phyloP scores from a whole-genome alignment of 768 basidiomycete genomes.

The Mycena sanguinolenta region DNA sequence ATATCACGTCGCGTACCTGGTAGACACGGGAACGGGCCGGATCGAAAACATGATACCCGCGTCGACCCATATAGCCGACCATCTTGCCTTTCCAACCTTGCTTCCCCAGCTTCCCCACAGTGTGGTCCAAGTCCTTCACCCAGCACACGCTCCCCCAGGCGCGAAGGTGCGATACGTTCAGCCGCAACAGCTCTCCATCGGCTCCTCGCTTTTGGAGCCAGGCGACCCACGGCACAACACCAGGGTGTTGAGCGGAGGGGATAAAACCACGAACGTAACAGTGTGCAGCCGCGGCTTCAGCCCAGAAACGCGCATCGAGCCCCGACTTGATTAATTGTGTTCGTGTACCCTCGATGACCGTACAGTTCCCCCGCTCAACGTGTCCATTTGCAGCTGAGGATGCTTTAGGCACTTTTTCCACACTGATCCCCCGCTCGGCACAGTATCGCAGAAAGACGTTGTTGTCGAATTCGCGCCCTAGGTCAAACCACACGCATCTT shows the following conservation, averaged over 20 bases:
- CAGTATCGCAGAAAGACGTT: conserved; percentile 37
- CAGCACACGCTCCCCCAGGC: conserved; percentile 32
- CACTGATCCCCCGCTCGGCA: conserved; percentile 37
- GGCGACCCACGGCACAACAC: conserved; percentile 17
- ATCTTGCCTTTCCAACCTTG: conserved; percentile 31
- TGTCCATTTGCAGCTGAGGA: conserved; percentile 45
- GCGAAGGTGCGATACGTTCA: conserved; percentile 32
- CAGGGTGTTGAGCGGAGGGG: conserved; percentile 37
- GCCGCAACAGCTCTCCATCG: background rate
- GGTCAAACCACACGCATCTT: conserved; percentile 36
- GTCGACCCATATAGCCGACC: conserved; percentile 32
- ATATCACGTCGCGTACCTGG: conserved; percentile 25
- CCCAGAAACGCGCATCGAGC: conserved; percentile 14
- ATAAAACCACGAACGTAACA: conserved; percentile 44
- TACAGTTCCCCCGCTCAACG: conserved; percentile 40
- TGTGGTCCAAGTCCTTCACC: conserved; percentile 32
- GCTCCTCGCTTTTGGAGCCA: conserved; percentile 6
- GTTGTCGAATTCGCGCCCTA: conserved; percentile 47
- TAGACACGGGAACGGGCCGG: conserved; percentile 11
- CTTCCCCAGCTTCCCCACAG: conserved; percentile 25
- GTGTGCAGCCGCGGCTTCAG: conserved; percentile 25
- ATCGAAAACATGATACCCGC: conserved; percentile 28
- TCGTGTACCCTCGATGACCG: conserved; percentile 37
- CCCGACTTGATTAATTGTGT: conserved; percentile 7
- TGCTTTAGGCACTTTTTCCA: conserved; percentile 30